Percentiles rank a stretch among this genome's conserved stretches.
Conservation (phyloP, 352 stramenopile genomes). For the Ophiocytium majus region DNA sequence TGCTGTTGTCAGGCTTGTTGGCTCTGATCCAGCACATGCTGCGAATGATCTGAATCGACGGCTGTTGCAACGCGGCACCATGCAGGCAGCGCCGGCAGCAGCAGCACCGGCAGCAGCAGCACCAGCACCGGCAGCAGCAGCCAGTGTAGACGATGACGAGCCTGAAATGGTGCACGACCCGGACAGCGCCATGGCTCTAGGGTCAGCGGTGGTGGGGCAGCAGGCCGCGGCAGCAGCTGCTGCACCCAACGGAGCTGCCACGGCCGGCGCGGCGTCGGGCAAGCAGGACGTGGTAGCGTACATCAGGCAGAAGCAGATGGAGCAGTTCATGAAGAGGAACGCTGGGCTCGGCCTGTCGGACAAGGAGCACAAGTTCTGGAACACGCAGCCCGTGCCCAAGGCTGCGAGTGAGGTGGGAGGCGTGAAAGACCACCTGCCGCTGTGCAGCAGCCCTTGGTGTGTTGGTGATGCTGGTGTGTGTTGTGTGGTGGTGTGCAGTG, state of each 20-base stretch:
- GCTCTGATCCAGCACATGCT: too few species aligned
- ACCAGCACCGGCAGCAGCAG: too few species aligned
- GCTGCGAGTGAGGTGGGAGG: too few species aligned
- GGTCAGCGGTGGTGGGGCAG: not conserved
- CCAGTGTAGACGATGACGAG: constrained; percentile 9
- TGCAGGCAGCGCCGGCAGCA: not conserved
- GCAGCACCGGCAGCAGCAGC: not conserved
- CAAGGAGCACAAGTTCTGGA: constrained; percentile 55
- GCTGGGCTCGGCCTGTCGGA: not conserved
- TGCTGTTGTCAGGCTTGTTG: too few species aligned
- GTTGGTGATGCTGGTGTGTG: too few species aligned
- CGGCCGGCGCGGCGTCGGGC: not conserved
- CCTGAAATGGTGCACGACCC: constrained; percentile 5
- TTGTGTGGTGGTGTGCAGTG: too few species aligned
- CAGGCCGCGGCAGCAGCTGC: constrained; percentile 16
- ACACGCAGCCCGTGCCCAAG: constrained; percentile 56
- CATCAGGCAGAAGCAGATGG: not conserved
- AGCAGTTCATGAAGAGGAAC: constrained; percentile 4
- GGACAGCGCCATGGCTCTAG: not conserved
- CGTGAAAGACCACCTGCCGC: too few species aligned
- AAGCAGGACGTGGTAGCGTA: not conserved
- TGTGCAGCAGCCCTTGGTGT: too few species aligned
- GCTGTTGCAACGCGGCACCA: too few species aligned
- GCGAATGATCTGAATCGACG: too few species aligned
- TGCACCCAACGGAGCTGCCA: too few species aligned